These are phyloP conservation scores for Cinchona pubescens DNA, from an alignment of 257 asterid genomes.

Conservation along the genomic window DNA sequence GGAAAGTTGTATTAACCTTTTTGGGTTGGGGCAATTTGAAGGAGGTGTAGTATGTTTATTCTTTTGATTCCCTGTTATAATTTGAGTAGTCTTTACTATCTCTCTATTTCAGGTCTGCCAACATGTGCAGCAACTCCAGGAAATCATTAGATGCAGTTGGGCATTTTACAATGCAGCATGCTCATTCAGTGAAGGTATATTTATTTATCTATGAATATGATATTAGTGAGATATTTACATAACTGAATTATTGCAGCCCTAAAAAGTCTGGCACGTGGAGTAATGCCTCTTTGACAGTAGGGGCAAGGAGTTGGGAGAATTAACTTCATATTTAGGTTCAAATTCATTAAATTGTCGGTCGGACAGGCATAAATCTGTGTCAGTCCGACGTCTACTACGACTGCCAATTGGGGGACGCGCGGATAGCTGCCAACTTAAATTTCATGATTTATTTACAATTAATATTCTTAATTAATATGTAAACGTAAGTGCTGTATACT, in stretches of 20 bases:
- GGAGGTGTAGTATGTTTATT: not conserved
- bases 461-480: no score
- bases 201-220: not conserved
- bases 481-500: no score
- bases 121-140: slow-evolving; percentile 82
- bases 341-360: slow-evolving; percentile 27
- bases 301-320: slow-evolving; percentile 53
- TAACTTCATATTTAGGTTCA: slow-evolving; percentile 42
- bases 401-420: no score
- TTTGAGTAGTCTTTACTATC: not conserved
- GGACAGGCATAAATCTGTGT: slow-evolving; percentile 36
- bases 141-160: slow-evolving; percentile 54
- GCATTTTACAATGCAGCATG: slow-evolving; percentile 67
- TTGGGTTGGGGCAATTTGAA: no score
- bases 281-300: slow-evolving; percentile 38
- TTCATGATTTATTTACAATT: no score
- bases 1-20: not conserved
- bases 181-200: slow-evolving; percentile 66
- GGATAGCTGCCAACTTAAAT: no score
- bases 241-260: slow-evolving; percentile 33
- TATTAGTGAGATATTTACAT: not conserved
- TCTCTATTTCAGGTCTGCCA: slow-evolving; percentile 65
- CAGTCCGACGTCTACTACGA: no score
- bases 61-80: not conserved
- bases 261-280: slow-evolving; percentile 58